Base-by-base conservation (phyloP, 208 protist species). In the Acanthamoeba triangularis region DNA sequence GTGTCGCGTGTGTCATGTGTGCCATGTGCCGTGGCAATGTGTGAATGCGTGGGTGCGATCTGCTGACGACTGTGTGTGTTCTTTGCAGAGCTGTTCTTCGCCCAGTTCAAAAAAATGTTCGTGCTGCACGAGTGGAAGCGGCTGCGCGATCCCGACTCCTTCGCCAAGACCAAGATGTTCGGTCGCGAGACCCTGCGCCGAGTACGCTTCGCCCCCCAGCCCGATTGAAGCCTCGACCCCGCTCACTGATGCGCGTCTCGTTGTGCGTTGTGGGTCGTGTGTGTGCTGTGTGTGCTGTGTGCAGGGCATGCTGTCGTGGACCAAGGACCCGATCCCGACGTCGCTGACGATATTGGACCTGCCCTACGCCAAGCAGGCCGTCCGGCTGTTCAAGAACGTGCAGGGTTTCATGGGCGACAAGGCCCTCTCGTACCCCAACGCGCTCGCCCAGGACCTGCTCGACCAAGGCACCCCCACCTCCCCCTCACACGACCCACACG, bases 151-250 rank as follows among this genome's bases (percentile, higher is more conserved):
- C 85, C 52, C 35, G 85, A 92, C 0, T 20, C 16, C 59, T 92
- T 92, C 20, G 44, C 85, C 61, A 92, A 72, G 59, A 30, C 85
- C 52, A 92, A 92, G 85, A 23, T 92, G 30, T 69, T 92, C 7
- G 85, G 85, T 8, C 16, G 85, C 23, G 85, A 92, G 35, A 28
- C 33, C 7, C 61, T 92, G 23, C 59, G 59, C 23, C 16, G 25
- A n/a, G 59, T 65, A n/a, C 5, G 14, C 59, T 0, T 7, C 59
- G 11, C 23, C 59, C 25, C 14, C 8, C 11, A 7, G 11, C 16
- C 52, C 59, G 59, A 11, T n/a, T 65, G 11, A 65, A 65, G 37
- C 37, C 37, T 41, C 3, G 37, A 3, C 37, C 37, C 37, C 37
- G 37, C 37, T 41, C 16, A 23, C 54, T 61, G 3, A 30, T 5